Evolutionary conservation across 306 rosid species (phyloP).

Genomic region (Nissolia schottii): DNA sequence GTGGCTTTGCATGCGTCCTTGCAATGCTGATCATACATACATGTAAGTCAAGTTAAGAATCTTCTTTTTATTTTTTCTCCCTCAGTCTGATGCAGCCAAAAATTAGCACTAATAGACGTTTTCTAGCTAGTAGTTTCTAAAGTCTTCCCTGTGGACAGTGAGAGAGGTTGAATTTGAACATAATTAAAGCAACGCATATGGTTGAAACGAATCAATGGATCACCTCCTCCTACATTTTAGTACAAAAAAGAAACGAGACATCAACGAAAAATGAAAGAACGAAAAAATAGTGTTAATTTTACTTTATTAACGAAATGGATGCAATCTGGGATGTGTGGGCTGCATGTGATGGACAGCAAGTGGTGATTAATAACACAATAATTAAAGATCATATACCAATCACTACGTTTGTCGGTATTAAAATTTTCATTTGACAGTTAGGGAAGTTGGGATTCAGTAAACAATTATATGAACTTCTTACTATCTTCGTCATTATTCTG

Average conservation of each 20-base stretch:
- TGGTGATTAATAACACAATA: not conserved
- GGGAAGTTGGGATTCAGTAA: not conserved
- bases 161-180: not conserved
- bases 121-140: too few species aligned
- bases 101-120: not conserved
- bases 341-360: not conserved
- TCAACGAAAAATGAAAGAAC: not conserved
- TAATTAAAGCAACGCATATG: not conserved
- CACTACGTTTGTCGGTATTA: not conserved
- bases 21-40: not conserved
- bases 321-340: not conserved
- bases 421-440: not conserved
- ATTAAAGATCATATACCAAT: not conserved
- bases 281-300: not conserved
- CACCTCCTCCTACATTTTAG: not conserved
- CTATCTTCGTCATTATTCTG: not conserved
- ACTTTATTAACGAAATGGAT: not conserved
- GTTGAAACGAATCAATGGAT: too few species aligned
- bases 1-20: conserved; percentile 31
- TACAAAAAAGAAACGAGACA: not conserved
- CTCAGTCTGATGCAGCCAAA: not conserved
- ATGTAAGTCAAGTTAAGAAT: conserved; percentile 27
- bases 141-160: not conserved
- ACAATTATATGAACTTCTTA: not conserved
- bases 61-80: conserved; percentile 9